Base-by-base conservation (phyloP, 1,284 basidiomycete genomes). In the Heimioporus punctisporus region DNA sequence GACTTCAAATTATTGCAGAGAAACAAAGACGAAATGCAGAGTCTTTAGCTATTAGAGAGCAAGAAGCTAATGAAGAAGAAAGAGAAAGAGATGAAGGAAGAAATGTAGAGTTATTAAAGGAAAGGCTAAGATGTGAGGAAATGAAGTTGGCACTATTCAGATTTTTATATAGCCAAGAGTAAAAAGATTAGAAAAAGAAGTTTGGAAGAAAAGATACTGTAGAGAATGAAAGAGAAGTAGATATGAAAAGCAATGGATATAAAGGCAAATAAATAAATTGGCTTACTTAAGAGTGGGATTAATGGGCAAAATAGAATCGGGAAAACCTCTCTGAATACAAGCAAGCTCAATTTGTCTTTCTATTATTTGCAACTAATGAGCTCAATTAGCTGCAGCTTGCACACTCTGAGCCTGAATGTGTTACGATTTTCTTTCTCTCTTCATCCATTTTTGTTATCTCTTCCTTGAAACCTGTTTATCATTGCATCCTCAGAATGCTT, bases 331-430 rank as follows among this genome's bases (percentile, higher is more conserved):
- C n/a, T 55, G 28, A 24, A 55, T 17, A 5, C 17, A 6, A 48
- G 49, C 49, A 43, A 51, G 49, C 25, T 55, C 49, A 47, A 55
- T 51, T 25, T 55, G 41, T 46, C 25, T 51, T 12, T 51, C 46
- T 17, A 55, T 55, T 49, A 55, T 55, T n/a, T n/a, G n/a, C n/a
- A n/a, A n/a, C n/a, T n/a, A 17, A 50, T 50, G 45, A 37, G 48
- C 48, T 6, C n/a, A 12, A 30, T 46, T 26, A 37, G 48, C 45
- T 9, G n/a, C 30, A 42, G 49, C 53, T 23, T 55, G 48, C 48
- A 50, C 30, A 31, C 30, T 34, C 15, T 52, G 50, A 28, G 41
- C 50, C 14, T 56, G 26, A 23, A 56, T 34, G 24, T n/a, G n/a
- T n/a, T n/a, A n/a, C n/a, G n/a, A n/a, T n/a, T n/a, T n/a, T n/a